Conservation (phyloP, 106 monocot genomes). For the Cymbidium sinense region DNA sequence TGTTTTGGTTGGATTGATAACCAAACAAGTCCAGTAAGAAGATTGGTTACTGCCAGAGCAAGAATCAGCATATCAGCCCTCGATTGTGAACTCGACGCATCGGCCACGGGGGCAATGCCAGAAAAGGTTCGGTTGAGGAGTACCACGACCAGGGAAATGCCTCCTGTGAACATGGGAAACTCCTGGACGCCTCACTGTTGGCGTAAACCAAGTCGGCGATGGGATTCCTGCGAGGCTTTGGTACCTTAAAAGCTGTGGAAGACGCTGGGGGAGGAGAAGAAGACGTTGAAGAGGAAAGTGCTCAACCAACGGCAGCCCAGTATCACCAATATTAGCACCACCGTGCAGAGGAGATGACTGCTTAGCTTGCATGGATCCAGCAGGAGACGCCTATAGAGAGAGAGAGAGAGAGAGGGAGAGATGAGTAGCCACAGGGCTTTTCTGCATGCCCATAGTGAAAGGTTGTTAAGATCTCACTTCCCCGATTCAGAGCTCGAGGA, state of each 20-base stretch:
- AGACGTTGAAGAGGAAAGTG: slow-evolving; percentile 17
- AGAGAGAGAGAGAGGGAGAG: slow-evolving; percentile 52
- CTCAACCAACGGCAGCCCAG: too few relatives aligned
- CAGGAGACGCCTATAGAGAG: too few relatives aligned
- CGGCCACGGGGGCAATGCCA: slow-evolving; percentile 78
- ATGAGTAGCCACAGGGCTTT: slow-evolving; percentile 34
- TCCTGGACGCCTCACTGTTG: slow-evolving; percentile 54
- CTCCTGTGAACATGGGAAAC: slow-evolving; percentile 74
- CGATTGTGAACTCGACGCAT: slow-evolving; percentile 97
- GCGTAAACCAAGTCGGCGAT: slow-evolving; percentile 55
- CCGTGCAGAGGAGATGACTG: too few relatives aligned
- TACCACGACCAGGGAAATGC: slow-evolving; percentile 55
- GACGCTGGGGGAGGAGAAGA: neutral
- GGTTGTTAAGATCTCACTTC: slow-evolving; percentile 83
- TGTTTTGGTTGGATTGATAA: slow-evolving; percentile 80
- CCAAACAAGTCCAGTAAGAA: slow-evolving; percentile 90
- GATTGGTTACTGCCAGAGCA: slow-evolving; percentile 73
- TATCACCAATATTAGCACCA: too few relatives aligned
- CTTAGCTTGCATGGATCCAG: too few relatives aligned
- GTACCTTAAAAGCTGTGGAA: slow-evolving; percentile 18
- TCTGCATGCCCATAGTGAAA: slow-evolving; percentile 48
- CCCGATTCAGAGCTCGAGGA: slow-evolving; percentile 28
- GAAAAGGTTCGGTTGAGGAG: slow-evolving; percentile 80
- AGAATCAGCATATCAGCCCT: slow-evolving; percentile 88
- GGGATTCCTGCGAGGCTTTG: slow-evolving; percentile 45